Percentiles rank a stretch among this genome's conserved stretches.
Evolutionary conservation across 2,329 filamentous ascomycete genomes (phyloP).

Genomic region (Epichloe coenophiala): DNA sequence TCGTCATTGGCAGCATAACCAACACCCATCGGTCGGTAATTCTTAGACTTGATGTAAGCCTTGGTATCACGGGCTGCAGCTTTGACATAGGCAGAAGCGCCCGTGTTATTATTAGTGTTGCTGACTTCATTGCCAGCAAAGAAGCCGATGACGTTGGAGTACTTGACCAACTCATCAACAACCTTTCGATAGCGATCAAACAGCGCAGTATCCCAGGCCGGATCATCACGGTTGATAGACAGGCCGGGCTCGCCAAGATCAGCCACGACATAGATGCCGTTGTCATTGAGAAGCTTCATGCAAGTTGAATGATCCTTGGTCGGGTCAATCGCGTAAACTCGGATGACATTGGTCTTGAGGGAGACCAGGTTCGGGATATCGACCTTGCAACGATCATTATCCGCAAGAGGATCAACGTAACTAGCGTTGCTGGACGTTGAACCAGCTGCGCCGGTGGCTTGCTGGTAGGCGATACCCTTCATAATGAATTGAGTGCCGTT

Average conservation of each 20-base stretch:
- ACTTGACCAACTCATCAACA: constrained; percentile 67
- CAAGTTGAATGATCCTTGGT: constrained; percentile 64
- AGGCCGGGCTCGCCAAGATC: constrained; percentile 70
- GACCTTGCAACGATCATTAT: constrained; percentile 58
- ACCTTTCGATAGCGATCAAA: constrained; percentile 74
- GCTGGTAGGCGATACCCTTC: constrained; percentile 90
- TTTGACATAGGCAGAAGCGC: constrained; percentile 89
- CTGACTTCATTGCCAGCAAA: constrained; percentile 98
- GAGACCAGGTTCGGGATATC: constrained; percentile 71
- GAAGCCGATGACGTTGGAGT: constrained; percentile 90
- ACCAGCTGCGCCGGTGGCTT: constrained; percentile 51
- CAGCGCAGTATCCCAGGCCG: constrained; percentile 66
- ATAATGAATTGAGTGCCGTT: constrained; percentile 60
- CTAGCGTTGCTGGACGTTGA: constrained; percentile 30
- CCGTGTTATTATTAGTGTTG: constrained; percentile 77
- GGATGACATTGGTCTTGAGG: constrained; percentile 82
- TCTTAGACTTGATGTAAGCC: constrained; percentile 73
- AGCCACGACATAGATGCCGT: constrained; percentile 89
- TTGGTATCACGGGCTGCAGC: constrained; percentile 94
- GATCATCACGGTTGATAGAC: constrained; percentile 75
- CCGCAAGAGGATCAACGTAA: constrained; percentile 75
- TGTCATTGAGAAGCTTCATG: constrained; percentile 70
- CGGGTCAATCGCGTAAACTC: constrained; percentile 87
- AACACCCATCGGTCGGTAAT: constrained; percentile 68
- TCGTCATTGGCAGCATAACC: constrained; percentile 97